Conservation (phyloP, 331 rosid species). For the Ulmus americana region DNA sequence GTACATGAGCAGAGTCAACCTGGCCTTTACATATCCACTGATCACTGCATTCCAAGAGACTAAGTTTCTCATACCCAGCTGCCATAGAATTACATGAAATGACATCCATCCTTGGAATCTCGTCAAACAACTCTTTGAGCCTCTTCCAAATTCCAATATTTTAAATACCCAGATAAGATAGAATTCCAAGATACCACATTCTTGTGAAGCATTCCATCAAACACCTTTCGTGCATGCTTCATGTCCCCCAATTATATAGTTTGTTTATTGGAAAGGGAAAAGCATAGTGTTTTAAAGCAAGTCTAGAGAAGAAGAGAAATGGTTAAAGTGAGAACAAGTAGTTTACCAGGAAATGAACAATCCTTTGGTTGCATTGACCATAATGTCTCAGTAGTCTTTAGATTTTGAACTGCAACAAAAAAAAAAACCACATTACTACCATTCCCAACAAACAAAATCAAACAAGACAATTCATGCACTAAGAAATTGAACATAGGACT, state of each 20-base stretch:
- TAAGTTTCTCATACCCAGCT: slow-evolving; percentile 50
- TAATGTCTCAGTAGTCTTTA: slow-evolving; percentile 21
- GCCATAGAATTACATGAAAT: slow-evolving; percentile 75
- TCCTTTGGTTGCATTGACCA: slow-evolving; percentile 78
- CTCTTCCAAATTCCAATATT: slow-evolving; percentile 40
- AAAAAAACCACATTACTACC: too few species aligned
- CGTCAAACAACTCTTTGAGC: slow-evolving; percentile 42
- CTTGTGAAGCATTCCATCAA: slow-evolving; percentile 54
- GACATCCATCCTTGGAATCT: slow-evolving; percentile 54
- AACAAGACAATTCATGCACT: not conserved
- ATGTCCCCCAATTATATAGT: slow-evolving; percentile 35
- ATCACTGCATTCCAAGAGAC: slow-evolving; percentile 72
- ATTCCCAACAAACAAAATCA: not conserved
- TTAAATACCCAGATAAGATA: slow-evolving; percentile 52
- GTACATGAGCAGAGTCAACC: slow-evolving; percentile 45
- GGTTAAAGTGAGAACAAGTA: not conserved
- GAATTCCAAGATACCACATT: slow-evolving; percentile 86
- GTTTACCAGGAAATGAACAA: slow-evolving; percentile 68
- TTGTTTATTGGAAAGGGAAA: too few species aligned
- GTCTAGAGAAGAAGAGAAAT: not conserved
- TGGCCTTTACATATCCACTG: slow-evolving; percentile 61
- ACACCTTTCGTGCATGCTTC: slow-evolving; percentile 43
- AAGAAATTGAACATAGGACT: too few species aligned
- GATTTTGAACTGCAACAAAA: slow-evolving; percentile 12
- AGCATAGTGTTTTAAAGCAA: not conserved